phyloP scores from a whole-genome alignment of 352 stramenopile genomes.

The Nothophytophthora sp. region DNA sequence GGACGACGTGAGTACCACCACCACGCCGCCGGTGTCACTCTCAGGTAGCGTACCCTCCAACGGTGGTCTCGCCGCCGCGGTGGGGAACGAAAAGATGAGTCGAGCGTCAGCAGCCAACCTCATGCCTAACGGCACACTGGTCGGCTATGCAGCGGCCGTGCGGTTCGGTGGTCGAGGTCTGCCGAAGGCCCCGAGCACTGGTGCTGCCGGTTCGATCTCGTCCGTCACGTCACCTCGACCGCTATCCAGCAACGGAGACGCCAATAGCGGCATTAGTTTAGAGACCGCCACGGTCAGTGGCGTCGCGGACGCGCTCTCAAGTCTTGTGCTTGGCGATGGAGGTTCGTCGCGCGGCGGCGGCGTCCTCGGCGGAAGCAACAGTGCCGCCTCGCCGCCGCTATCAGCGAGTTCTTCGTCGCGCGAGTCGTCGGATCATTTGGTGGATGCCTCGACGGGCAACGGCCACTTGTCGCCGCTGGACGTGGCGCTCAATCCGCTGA shows the following conservation, averaged over 20 bases:
- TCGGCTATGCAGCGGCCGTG: conserved; percentile 82
- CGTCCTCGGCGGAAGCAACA: conserved; percentile 15
- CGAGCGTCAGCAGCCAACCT: conserved; percentile 30
- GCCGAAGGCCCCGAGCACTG: conserved; percentile 39
- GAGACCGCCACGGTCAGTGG: conserved; percentile 38
- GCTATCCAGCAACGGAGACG: conserved; percentile 30
- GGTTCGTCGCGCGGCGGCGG: conserved; percentile 17
- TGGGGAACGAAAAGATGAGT: conserved; percentile 30
- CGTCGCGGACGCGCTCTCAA: conserved; percentile 72
- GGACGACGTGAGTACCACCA: conserved; percentile 62
- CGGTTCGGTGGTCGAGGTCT: conserved; percentile 58
- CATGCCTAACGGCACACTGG: conserved; percentile 53
- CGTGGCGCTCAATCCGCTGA: conserved; percentile 48
- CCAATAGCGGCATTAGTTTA: conserved; percentile 29
- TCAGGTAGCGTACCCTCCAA: conserved; percentile 52
- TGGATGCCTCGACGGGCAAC: conserved; percentile 36
- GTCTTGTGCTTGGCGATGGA: conserved; percentile 59
- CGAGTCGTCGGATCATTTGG: conserved; percentile 53
- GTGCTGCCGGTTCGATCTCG: conserved; percentile 31
- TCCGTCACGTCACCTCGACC: conserved; percentile 31
- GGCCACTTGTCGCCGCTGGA: conserved; percentile 56
- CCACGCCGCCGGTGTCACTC: conserved; percentile 58
- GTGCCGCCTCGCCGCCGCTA: conserved; percentile 40
- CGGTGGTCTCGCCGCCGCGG: conserved; percentile 29
- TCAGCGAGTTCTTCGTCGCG: conserved; percentile 62